These are phyloP conservation scores for Pugionium cornutum DNA, from an alignment of 345 rosid genomes.

Conservation along the genomic window DNA sequence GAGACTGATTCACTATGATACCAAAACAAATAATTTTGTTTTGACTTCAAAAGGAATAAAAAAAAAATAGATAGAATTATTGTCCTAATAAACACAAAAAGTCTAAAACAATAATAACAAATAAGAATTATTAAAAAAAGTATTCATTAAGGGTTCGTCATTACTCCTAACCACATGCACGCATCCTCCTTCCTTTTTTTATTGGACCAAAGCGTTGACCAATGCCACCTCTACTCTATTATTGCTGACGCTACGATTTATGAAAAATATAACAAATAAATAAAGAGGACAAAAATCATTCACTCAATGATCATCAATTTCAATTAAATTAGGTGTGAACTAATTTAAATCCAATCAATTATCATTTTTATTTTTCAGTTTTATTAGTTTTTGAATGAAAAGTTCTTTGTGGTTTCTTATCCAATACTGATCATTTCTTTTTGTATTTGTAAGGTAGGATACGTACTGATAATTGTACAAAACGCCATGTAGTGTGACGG, in stretches of 20 bases:
- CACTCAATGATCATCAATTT: background rate
- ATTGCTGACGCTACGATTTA: conserved; percentile 11
- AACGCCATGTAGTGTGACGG: too few species aligned
- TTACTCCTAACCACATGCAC: conserved; percentile 31
- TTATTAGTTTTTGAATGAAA: too few species aligned
- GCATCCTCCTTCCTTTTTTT: conserved; percentile 15
- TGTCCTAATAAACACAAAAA: background rate
- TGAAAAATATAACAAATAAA: too few species aligned
- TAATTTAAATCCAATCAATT: background rate
- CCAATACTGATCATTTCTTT: too few species aligned
- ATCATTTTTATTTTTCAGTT: too few species aligned
- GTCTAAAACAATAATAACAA: too few species aligned
- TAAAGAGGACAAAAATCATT: background rate
- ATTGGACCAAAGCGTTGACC: conserved; percentile 33
- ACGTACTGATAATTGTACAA: too few species aligned
- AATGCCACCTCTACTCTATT: conserved; percentile 2
- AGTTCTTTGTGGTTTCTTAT: too few species aligned
- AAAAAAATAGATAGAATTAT: background rate
- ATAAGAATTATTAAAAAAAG: background rate
- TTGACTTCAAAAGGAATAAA: background rate
- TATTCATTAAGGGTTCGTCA: conserved; percentile 11
- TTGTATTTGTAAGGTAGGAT: too few species aligned
- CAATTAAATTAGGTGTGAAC: conserved; percentile 5
- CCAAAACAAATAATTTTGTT: conserved; percentile 14
- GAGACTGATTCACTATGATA: background rate